Evolutionary conservation across 2,329 filamentous ascomycete species (phyloP).

Genomic region (Calonectria crousiana): DNA sequence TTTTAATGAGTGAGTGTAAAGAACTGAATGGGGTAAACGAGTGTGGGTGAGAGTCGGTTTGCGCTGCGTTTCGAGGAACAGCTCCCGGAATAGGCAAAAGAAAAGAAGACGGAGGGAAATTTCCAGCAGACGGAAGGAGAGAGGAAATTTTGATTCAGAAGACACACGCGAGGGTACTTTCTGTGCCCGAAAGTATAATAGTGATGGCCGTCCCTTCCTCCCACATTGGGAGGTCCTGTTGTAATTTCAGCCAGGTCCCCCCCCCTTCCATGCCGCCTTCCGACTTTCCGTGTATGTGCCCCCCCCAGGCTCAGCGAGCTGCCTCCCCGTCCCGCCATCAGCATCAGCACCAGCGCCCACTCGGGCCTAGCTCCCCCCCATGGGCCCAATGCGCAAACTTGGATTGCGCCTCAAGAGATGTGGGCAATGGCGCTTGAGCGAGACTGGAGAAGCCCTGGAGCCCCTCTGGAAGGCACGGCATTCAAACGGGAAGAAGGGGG

Average conservation of each 20-base stretch:
- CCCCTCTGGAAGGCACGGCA: background rate
- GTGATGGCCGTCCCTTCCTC: background rate
- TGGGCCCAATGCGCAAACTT: background rate
- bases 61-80: background rate
- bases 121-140: no score
- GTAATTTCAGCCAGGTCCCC: constrained; percentile 4
- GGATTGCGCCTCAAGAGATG: background rate
- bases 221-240: constrained; percentile 9
- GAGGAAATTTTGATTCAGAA: background rate
- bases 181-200: background rate
- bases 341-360: background rate
- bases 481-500: background rate
- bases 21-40: background rate
- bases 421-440: background rate
- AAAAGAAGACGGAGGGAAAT: background rate
- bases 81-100: background rate
- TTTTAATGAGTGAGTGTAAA: constrained; percentile 5
- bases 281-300: background rate
- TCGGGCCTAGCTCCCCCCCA: background rate
- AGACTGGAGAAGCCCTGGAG: background rate
- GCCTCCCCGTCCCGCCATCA: constrained; percentile 1
- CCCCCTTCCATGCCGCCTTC: background rate
- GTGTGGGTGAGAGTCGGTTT: background rate
- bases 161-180: background rate
- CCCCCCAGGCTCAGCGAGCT: background rate